These are phyloP conservation scores for Exophiala phaeomuriformis DNA, from an alignment of 2,329 filamentous ascomycete species.

Conservation along the genomic window DNA sequence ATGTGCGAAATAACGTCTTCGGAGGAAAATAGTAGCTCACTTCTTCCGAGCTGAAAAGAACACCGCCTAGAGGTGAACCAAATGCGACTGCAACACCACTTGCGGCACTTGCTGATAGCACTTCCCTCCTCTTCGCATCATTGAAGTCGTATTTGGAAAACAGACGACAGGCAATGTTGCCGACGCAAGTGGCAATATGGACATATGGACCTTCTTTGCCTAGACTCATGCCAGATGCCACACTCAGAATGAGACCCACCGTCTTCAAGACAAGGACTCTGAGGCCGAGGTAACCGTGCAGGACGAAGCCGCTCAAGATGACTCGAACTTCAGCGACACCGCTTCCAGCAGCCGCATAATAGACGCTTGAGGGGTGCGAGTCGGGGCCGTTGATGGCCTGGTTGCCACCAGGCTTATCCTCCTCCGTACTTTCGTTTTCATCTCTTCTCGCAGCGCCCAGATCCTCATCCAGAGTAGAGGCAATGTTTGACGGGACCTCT, in stretches of 20 bases:
- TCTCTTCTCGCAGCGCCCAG: constrained; percentile 54
- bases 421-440: constrained; percentile 38
- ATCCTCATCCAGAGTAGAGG: constrained; percentile 82
- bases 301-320: constrained; percentile 93
- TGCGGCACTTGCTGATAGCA: constrained; percentile 85
- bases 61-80: constrained; percentile 80
- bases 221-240: constrained; percentile 84
- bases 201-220: constrained; percentile 96
- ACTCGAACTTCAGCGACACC: constrained; percentile 96
- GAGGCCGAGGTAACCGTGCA: constrained; percentile 89
- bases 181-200: constrained; percentile 92
- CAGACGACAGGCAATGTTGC: constrained; percentile 90
- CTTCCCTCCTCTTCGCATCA: constrained; percentile 86
- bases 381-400: constrained; percentile 33
- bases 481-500: constrained; percentile 76
- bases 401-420: constrained; percentile 36
- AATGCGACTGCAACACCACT: constrained; percentile 92
- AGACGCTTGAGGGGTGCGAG: constrained; percentile 48
- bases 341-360: constrained; percentile 91
- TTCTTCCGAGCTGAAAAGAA: constrained; percentile 89
- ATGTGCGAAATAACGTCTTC: constrained; percentile 93
- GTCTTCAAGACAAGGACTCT: constrained; percentile 84
- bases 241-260: constrained; percentile 72
- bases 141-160: constrained; percentile 92
- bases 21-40: constrained; percentile 96